Evolutionary conservation across 83 land plant species (phyloP).

Genomic region (Isoetes engelmannii): DNA sequence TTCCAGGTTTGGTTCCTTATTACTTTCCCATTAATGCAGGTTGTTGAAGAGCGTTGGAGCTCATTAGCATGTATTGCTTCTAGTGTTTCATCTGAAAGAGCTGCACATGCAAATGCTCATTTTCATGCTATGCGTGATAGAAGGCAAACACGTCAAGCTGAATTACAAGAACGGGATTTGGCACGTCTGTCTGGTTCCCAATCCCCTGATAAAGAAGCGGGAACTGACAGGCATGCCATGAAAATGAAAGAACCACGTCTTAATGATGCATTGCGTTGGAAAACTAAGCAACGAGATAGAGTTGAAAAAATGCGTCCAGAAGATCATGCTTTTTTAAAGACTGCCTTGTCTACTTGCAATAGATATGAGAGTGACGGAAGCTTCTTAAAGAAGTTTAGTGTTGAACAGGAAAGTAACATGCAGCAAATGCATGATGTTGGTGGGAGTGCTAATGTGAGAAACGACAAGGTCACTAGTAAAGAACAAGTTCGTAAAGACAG

Average conservation of each 20-base stretch:
- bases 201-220: neutral
- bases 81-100: constrained; percentile 43
- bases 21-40: constrained; percentile 28
- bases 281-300: constrained; percentile 27
- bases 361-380: constrained; percentile 68
- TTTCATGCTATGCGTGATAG: constrained; percentile 72
- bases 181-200: neutral
- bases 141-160: neutral
- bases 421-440: constrained; percentile 11
- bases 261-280: constrained; percentile 57
- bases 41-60: constrained; percentile 90
- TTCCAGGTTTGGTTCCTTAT: too few species aligned
- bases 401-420: neutral
- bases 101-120: constrained; percentile 82
- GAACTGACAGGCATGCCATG: too few species aligned
- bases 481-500: neutral
- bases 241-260: constrained; percentile 59
- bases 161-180: too few species aligned
- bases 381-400: constrained; percentile 35
- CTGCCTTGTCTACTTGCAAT: constrained; percentile 51
- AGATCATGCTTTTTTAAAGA: constrained; percentile 47
- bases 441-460: neutral
- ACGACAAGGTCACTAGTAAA: too few species aligned
- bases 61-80: constrained; percentile 57
- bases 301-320: constrained; percentile 29